A percentile compares a stretch with the other conserved stretches of the same genome.
Evolutionary conservation across 768 basidiomycete genomes (phyloP).

Genomic region (Udeniomyces megalosporus): DNA sequence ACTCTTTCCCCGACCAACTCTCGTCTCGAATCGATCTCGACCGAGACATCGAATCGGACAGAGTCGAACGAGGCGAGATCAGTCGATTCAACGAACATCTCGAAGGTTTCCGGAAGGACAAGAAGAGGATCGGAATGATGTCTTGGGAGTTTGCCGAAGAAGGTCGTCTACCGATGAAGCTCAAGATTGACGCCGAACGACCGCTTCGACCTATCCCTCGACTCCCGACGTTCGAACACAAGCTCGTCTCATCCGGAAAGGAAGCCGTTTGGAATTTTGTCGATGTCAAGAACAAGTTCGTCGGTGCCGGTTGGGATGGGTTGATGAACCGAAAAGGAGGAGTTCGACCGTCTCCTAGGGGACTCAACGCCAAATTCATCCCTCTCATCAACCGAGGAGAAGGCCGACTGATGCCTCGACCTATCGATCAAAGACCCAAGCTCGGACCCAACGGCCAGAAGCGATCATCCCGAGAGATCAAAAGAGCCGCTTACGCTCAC

Average conservation of each 20-base stretch:
- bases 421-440: too few relatives aligned
- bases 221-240: constrained; percentile 3
- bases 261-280: constrained; percentile 10
- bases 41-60: constrained; percentile 8
- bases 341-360: not conserved
- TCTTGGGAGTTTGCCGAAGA: constrained; percentile 12
- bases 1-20: constrained; percentile 1
- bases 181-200: constrained; percentile 13
- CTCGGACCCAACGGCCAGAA: too few relatives aligned
- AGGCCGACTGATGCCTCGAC: too few relatives aligned
- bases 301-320: constrained; percentile 12
- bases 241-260: not conserved
- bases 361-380: not conserved
- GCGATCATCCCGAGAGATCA: too few relatives aligned
- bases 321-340: not conserved
- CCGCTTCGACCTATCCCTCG: constrained; percentile 5
- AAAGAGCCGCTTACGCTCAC: too few relatives aligned
- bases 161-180: not conserved
- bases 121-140: not conserved
- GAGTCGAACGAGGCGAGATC: constrained; percentile 6
- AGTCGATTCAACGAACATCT: not conserved
- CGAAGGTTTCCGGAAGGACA: not conserved
- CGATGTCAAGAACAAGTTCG: constrained; percentile 15
- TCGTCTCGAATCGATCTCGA: constrained; percentile 14
- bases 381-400: not conserved